Percentiles rank a stretch among this genome's conserved stretches.
These are phyloP conservation scores for Leptographium galeiforme DNA, from an alignment of 2,329 filamentous ascomycete species.

Conservation along the genomic window DNA sequence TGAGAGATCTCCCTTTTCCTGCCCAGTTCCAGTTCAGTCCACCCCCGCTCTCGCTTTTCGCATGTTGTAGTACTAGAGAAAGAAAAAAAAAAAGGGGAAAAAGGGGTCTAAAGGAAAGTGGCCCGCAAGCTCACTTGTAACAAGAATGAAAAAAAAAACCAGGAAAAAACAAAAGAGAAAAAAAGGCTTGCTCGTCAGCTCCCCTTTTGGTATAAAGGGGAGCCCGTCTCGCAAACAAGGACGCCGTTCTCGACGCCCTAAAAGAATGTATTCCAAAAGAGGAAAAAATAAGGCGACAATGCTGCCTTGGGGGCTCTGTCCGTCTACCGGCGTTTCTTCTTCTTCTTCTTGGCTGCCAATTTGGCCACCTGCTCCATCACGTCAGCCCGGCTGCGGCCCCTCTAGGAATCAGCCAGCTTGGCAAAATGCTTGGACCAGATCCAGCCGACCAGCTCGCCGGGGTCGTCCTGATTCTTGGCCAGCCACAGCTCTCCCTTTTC, in stretches of 20 bases:
- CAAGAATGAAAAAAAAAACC: background rate
- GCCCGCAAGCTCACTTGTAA: background rate
- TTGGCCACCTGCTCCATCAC: background rate
- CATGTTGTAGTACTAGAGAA: background rate
- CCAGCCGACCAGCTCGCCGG: slow-evolving; percentile 70
- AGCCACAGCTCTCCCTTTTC: slow-evolving; percentile 98
- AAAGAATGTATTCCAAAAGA: too few relatives aligned
- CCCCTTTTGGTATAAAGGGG: too few relatives aligned
- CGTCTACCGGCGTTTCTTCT: too few relatives aligned
- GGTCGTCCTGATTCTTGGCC: slow-evolving; percentile 91
- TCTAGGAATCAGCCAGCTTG: slow-evolving; percentile 38
- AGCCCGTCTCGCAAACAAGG: too few relatives aligned
- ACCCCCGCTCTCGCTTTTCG: background rate
- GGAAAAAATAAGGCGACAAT: too few relatives aligned
- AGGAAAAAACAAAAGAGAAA: background rate
- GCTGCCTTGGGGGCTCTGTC: too few relatives aligned
- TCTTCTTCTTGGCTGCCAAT: too few relatives aligned
- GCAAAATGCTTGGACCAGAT: slow-evolving; percentile 99
- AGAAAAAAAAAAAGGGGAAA: too few relatives aligned
- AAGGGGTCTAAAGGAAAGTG: background rate
- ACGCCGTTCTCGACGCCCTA: too few relatives aligned
- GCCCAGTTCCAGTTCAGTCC: background rate
- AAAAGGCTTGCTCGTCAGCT: too few relatives aligned
- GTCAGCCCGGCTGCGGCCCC: background rate
- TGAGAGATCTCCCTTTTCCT: background rate